phyloP scores from a whole-genome alignment of 140 eudicot species.

The Oenanthe javanica region DNA sequence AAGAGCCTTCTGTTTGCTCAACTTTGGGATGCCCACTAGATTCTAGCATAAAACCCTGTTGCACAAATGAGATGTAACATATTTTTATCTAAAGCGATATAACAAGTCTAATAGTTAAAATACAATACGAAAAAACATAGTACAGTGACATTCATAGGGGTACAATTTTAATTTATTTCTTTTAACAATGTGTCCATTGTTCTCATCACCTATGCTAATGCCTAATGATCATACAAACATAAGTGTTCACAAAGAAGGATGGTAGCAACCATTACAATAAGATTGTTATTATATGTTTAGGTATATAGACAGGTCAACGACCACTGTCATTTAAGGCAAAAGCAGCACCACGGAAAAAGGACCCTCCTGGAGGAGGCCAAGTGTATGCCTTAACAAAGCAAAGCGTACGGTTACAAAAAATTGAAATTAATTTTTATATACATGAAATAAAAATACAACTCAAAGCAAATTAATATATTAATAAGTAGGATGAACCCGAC shows the following conservation, averaged over 20 bases:
- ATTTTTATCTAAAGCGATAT: background rate
- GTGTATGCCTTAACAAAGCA: background rate
- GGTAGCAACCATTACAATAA: background rate
- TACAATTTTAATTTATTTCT: too few species aligned
- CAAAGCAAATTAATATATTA: background rate
- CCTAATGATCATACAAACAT: background rate
- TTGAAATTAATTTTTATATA: too few species aligned
- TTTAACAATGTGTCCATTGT: background rate
- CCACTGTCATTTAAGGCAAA: background rate
- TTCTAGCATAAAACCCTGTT: conserved; percentile 36
- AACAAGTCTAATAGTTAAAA: background rate
- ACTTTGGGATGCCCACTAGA: conserved; percentile 19
- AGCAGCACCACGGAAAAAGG: background rate
- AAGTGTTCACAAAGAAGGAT: background rate
- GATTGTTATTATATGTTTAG: background rate
- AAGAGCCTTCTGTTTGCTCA: conserved; percentile 30
- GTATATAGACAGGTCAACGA: background rate
- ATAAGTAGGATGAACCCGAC: too few species aligned
- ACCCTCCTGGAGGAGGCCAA: background rate
- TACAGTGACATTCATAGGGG: background rate
- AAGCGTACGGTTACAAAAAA: background rate
- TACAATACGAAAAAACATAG: background rate
- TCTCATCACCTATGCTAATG: background rate
- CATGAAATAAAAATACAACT: background rate
- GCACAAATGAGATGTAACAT: background rate